A percentile compares a stretch with the other conserved stretches of the same genome.
phyloP scores from a whole-genome alignment of 2,329 filamentous ascomycete species.

The Epichloe coenophiala region DNA sequence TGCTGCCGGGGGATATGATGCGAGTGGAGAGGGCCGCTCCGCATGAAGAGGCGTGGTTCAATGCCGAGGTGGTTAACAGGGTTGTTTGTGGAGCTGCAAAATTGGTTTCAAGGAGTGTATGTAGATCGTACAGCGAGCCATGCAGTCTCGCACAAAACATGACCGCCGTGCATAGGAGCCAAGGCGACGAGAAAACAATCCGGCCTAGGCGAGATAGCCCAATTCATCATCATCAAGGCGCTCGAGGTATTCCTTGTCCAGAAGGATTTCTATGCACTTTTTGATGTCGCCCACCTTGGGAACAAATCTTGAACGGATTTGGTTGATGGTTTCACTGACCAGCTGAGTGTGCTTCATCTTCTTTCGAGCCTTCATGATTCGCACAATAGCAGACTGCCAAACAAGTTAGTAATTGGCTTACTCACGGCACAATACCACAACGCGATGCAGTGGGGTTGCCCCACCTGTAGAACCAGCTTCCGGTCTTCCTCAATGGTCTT shows the following conservation, averaged over 20 bases:
- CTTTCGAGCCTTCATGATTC: constrained; percentile 99
- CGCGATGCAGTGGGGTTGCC: constrained; percentile 21
- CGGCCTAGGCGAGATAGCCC: constrained; percentile 66
- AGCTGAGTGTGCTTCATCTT: constrained; percentile 95
- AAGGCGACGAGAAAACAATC: background rate
- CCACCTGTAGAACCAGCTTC: constrained; percentile 90
- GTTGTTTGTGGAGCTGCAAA: no score
- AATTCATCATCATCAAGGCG: constrained; percentile 88
- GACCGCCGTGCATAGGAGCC: background rate
- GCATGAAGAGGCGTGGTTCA: background rate
- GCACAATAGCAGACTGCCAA: constrained; percentile 81
- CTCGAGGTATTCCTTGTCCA: constrained; percentile 98
- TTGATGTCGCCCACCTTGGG: constrained; percentile 95
- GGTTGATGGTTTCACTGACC: constrained; percentile 87
- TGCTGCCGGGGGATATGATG: background rate
- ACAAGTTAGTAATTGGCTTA: constrained; percentile 11
- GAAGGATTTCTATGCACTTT: constrained; percentile 96
- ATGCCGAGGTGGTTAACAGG: no score
- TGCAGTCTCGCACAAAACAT: no score
- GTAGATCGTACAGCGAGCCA: no score
- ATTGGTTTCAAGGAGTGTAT: no score
- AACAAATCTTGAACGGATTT: constrained; percentile 85
- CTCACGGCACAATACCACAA: background rate
- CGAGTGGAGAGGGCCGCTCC: background rate
- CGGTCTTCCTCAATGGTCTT: constrained; percentile 99